A percentile compares a stretch with the other conserved stretches of the same genome.
Conservation (phyloP, 1,139 yeast species). For the Kurtzmaniella quercitrusa region DNA sequence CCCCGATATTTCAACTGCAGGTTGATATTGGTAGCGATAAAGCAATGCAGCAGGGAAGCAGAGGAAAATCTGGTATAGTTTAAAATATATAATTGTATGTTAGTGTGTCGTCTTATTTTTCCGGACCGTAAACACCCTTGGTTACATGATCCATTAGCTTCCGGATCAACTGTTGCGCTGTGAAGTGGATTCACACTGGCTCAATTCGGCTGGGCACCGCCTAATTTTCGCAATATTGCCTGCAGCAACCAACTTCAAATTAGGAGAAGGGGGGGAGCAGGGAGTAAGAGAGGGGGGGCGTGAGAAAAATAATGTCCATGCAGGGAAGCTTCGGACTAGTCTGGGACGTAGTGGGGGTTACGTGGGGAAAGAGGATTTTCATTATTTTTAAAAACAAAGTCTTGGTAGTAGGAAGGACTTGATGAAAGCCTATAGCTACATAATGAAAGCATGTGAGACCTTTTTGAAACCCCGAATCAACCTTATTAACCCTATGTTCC, state of each 20-base stretch:
- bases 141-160: too few relatives aligned
- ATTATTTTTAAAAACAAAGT: too few relatives aligned
- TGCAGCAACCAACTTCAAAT: neutral
- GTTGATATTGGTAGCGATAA: neutral
- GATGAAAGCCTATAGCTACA: too few relatives aligned
- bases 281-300: neutral
- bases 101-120: too few relatives aligned
- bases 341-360: neutral
- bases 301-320: neutral
- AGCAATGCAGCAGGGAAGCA: neutral
- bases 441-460: too few relatives aligned
- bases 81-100: too few relatives aligned
- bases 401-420: too few relatives aligned
- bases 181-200: too few relatives aligned
- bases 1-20: neutral
- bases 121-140: too few relatives aligned
- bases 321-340: neutral
- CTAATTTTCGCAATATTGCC: neutral
- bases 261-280: neutral
- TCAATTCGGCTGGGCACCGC: neutral
- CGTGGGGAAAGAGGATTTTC: neutral
- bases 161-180: too few relatives aligned
- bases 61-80: neutral
- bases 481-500: too few relatives aligned
- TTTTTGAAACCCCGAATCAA: too few relatives aligned